Base-by-base conservation (phyloP, 2,329 filamentous ascomycete species). In the Onygenales sp. region DNA sequence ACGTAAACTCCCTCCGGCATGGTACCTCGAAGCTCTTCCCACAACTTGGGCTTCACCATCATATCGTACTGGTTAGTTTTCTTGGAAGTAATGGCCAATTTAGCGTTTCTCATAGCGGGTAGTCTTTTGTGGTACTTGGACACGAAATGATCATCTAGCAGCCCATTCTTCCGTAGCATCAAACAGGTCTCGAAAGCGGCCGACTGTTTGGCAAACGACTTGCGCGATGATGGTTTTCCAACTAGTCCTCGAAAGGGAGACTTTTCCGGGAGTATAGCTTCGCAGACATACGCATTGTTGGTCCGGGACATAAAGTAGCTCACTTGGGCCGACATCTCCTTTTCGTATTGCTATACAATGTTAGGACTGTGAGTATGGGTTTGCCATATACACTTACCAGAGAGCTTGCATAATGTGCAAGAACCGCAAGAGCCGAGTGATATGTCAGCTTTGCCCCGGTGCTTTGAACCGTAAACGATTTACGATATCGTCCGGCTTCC, bases 181-280 rank as follows among this genome's bases (percentile, higher is more conserved):
- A 89, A 66, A 63, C 91, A 96, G 49, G 86, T 82, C 62, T 90
- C 82, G 65, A 92, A 97, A 0, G 93, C 92, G 2, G 91, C 92
- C 0, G 91, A 88, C 58, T 88, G 88, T 67, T 93, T 94, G 4
- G 93, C 92, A 14, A 86, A 71, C 33, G 83, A 77, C 67, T 95
- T 97, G 54, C 78, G 87, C 6, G 74, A 66, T 52, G 85, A 81
- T 0, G 81, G 71, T 6, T 72, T 74, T 4, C 93, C 92, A 10
- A 77, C 75, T 4, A 81, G 77, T 33, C 81, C 83, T 52, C 77
- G 79, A 37, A 96, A 73, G 0, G 88, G 89, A 0, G 89, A 87
- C 21, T 77, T 77, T 10, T 84, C 80, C 0, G 93, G 92, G 27
- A 98, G 73, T 9, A 88, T 77, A 1, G 95, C 82, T 62, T 95